Evolutionary conservation across 371 early-diverging fungal genomes (phyloP).

Genomic region (Phascolomyces articulosus): DNA sequence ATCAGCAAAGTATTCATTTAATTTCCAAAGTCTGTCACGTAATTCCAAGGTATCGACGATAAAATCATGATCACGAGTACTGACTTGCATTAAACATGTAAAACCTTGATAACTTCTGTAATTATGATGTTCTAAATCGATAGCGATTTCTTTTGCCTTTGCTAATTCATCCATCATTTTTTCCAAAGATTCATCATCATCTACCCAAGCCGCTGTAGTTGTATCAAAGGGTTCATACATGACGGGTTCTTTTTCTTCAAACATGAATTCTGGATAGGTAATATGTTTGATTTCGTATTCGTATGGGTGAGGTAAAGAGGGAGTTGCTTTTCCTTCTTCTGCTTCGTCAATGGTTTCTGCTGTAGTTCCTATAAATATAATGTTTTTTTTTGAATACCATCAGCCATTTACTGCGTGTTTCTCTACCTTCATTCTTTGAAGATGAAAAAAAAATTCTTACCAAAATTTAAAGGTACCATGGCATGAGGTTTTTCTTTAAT

Average conservation of each 20-base stretch:
- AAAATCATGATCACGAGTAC: constrained; percentile 88
- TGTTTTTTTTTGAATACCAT: too few species aligned
- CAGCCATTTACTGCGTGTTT: too few species aligned
- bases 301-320: constrained; percentile 86
- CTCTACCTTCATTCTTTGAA: too few species aligned
- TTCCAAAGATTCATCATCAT: constrained; percentile 68
- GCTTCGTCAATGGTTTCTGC: constrained; percentile 10
- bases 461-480: constrained; percentile 71
- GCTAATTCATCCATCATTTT: constrained; percentile 67
- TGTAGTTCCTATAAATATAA: neutral
- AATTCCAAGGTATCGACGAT: constrained; percentile 90
- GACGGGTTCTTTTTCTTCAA: constrained; percentile 59
- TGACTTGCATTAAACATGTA: constrained; percentile 93
- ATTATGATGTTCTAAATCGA: constrained; percentile 95
- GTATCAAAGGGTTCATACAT: constrained; percentile 63
- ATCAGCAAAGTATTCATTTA: constrained; percentile 88
- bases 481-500: constrained; percentile 86
- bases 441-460: constrained; percentile 9
- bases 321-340: constrained; percentile 11
- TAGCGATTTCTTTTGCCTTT: constrained; percentile 75
- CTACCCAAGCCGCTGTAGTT: constrained; percentile 71
- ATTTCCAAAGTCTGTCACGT: constrained; percentile 70
- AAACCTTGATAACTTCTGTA: constrained; percentile 95
- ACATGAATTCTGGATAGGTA: constrained; percentile 75
- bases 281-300: constrained; percentile 84